Evolutionary conservation across 768 basidiomycete species (phyloP), one percentile per base, ranked within the genome.

Genomic region (Tricholoma hemisulphureum): DNA sequence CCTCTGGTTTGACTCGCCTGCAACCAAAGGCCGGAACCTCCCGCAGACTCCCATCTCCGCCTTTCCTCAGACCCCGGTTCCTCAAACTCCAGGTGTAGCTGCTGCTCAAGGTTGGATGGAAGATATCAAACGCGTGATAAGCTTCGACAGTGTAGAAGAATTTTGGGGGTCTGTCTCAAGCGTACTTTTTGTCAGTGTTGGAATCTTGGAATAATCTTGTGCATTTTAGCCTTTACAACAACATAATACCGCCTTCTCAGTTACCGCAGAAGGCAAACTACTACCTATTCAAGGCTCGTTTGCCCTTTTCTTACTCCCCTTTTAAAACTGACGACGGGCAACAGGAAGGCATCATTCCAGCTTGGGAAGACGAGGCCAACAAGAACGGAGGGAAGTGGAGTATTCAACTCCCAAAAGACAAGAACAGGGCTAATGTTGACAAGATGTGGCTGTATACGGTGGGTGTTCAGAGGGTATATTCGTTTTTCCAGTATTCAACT

Each of bases 371-470:
- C 65, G 88, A 93, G 48, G 94, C 94, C 18, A 99, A 99, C 77
- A 95, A 95, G 73, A 80, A 90, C 62, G 97, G 97, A 53, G 97
- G 97, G 50, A 99, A 99, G 78, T 99, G 97, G 97, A 91, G 90
- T 68, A 94, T 98, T 60, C 97, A 99, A 73, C 77, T 99, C 21
- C 97, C 97, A 21, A 89, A 90, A 73, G 96, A 98, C 67, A 98
- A 98, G 79, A 96, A 92, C 71, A 82, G 90, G 50, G 66, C 60
- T 26, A 75, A 84, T 51, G 88, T 99, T 51, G 96, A 99, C 72
- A 89, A 87, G 71, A 94, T 95, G 90, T 99, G 97, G 97, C 82
- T 99, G 55, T 95, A 95, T 76, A 99, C 97, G 51, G 96, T 97
- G 71, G 39, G 74, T 72, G 35, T 57, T 53, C 28, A 23, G 48